Evolutionary conservation across 148 eudicot genomes (phyloP).

Genomic region (Polygonum aviculare): DNA sequence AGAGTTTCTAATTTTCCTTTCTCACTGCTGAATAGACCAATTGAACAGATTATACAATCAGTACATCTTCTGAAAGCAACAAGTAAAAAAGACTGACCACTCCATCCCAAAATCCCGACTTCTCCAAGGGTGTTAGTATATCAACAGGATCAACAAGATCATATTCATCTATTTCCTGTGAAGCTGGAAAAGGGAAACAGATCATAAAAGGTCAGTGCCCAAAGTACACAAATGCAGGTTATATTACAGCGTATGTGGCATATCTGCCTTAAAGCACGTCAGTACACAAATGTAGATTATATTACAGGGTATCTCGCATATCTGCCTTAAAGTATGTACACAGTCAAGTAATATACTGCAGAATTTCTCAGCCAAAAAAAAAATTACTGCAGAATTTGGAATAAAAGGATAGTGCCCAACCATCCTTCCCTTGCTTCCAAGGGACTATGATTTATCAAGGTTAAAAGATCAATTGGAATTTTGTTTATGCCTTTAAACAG

Average conservation of each 20-base stretch:
- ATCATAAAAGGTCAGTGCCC: neutral
- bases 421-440: neutral
- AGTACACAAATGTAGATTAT: neutral
- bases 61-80: too few species aligned
- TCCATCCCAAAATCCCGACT: conserved; percentile 96
- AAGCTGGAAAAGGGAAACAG: conserved; percentile 42
- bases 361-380: neutral
- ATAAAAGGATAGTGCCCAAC: too few species aligned
- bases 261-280: too few species aligned
- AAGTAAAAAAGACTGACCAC: conserved; percentile 51
- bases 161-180: conserved; percentile 89
- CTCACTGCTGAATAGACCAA: too few species aligned
- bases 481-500: too few species aligned
- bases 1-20: too few species aligned
- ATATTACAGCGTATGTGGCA: neutral
- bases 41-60: too few species aligned
- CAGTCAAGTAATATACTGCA: neutral
- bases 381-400: too few species aligned
- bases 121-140: conserved; percentile 89
- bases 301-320: neutral
- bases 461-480: too few species aligned
- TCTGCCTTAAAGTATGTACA: neutral
- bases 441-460: too few species aligned
- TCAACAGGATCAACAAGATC: conserved; percentile 99
- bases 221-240: neutral